Evolutionary conservation across 352 stramenopile genomes (phyloP), one percentile per base, ranked within the genome.

Genomic region (Phytophthora pluvialis): DNA sequence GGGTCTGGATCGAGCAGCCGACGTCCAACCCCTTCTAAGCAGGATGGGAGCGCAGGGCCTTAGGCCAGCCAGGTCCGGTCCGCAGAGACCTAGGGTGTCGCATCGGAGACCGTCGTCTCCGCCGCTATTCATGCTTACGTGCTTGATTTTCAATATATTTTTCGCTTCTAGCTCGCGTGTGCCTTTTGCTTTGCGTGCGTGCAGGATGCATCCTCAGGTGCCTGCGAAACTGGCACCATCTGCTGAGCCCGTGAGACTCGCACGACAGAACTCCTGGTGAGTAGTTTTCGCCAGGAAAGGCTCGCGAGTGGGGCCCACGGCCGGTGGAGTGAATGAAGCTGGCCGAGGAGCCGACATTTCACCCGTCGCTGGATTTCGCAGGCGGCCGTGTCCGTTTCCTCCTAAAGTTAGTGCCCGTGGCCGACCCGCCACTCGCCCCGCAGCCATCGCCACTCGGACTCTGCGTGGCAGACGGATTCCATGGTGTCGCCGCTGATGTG

Each of bases 1-100:
- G 86, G 86, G 81, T 94, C 53, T 94, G 84, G 69, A 88, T 90
- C 46, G 86, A 92, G 67, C 72, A 90, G 77, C 86, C 83, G 33
- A 89, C 81, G 51, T 91, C 83, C 40, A 92, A 94, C 72, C 86
- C 86, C 55, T 90, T 90, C 57, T 90, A 83, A 70, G 44, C 18
- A 51, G 39, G 44, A 35, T 36, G 45, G 40, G 6, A 64, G 45
- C 44, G 44, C 63, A 49, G 47, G 49, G 44, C 28, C 26, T 56
- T 65, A 67, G 51, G 53, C 60, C 58, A 68, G 46, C 38, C 52
- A 73, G 31, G 44, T 52, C 40, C 39, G 35, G 38, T 64, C 32
- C 6, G 8, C 31, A 52, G 43, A 45, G 51, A 72, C 51, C 52
- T 47, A 65, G 52, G 63, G 61, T 62, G 60, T 54, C 35, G 60